Percentiles rank a stretch among this genome's conserved stretches.
Conservation (phyloP, 129 eudicot species). For the Centaurea solstitialis region DNA sequence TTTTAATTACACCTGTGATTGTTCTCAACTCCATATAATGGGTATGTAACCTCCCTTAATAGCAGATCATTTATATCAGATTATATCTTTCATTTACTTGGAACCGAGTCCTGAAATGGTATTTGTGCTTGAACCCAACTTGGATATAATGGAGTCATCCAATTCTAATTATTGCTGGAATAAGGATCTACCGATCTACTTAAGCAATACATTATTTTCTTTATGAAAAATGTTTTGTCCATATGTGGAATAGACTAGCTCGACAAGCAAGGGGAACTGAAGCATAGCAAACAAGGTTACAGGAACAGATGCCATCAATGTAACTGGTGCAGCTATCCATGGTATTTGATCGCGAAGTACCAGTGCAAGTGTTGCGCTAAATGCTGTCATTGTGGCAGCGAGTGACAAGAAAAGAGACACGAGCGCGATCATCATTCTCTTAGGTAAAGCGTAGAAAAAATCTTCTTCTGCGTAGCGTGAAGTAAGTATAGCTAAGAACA, state of each 20-base stretch:
- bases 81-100: not conserved
- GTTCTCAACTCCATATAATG: slow-evolving; percentile 22
- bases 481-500: slow-evolving; percentile 35
- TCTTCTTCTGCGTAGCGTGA: slow-evolving; percentile 34
- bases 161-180: slow-evolving; percentile 1
- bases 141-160: slow-evolving; percentile 9
- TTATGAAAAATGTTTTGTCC: slow-evolving; percentile 31
- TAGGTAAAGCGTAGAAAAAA: slow-evolving; percentile 34
- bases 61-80: slow-evolving; percentile 23
- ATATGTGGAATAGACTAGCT: slow-evolving; percentile 44
- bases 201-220: slow-evolving; percentile 2
- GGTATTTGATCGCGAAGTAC: slow-evolving; percentile 12
- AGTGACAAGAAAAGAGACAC: slow-evolving; percentile 35
- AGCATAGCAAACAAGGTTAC: slow-evolving; percentile 38
- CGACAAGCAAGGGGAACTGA: slow-evolving; percentile 55
- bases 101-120: not conserved
- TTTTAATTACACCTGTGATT: slow-evolving; percentile 1
- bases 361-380: slow-evolving; percentile 25
- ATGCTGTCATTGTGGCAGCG: slow-evolving; percentile 30
- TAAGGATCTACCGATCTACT: slow-evolving; percentile 12
- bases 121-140: slow-evolving; percentile 6
- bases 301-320: slow-evolving; percentile 27
- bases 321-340: slow-evolving; percentile 33
- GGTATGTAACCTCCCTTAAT: slow-evolving; percentile 12
- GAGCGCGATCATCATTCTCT: slow-evolving; percentile 28